Evolutionary conservation across 1,284 basidiomycete species (phyloP), one percentile per base, ranked within the genome.

Genomic region (Vanrija sp.): DNA sequence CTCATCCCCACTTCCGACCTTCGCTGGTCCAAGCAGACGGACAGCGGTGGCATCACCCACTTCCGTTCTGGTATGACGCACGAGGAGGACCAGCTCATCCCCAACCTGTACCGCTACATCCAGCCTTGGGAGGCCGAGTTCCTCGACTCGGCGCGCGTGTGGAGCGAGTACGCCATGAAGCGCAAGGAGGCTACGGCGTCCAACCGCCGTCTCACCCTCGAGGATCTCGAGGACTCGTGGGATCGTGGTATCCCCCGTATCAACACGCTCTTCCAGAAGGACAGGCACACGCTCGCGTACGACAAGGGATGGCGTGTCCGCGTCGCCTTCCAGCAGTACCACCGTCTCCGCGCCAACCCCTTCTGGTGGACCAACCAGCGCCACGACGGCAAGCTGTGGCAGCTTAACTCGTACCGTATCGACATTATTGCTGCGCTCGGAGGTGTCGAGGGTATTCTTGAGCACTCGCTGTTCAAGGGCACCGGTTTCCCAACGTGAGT

Each of bases 111-210:
- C 79, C 91, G 95, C 54, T 98, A 98, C 78, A 84, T 98, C 21
- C 91, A 97, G 71, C 95, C 95, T 26, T 98, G 96, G 96, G 93
- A 98, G 74, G 91, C 95, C 1, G 96, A 99, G 76, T 98, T 99
- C 80, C 78, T 96, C 62, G 96, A 99, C 74, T 96, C 92, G 6
- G 93, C 93, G 40, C 91, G 96, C 62, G 96, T 98, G 26, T 99
- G 96, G 96, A 91, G 90, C 3, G 96, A 99, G 78, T 98, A 99
- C 75, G 96, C 96, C 0, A 91, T 97, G 90, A 99, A 98, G 83
- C 83, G 96, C 63, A 98, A 98, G 78, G 96, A 99, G 74, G 96
- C 95, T 19, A 95, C 93, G 62, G 93, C 95, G 3, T 91, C 97
- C 74, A 98, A 98, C 77, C 87, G 95, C 56, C 86, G 96, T 23